phyloP scores from a whole-genome alignment of 495 filamentous ascomycete genomes.

The Aspergillus leporis region DNA sequence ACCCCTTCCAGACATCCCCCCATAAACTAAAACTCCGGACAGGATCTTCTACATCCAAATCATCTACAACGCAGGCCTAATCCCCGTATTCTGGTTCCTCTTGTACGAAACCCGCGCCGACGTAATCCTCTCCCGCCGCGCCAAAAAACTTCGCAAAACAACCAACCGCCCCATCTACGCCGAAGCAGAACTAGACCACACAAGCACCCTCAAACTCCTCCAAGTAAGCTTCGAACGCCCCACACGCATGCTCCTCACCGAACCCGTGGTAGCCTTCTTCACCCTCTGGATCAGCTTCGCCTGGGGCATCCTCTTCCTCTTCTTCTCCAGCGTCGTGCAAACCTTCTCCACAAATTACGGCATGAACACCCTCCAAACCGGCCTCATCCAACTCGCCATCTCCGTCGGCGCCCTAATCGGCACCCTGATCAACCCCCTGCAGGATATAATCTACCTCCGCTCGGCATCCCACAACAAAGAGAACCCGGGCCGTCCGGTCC shows the following conservation, averaged over 20 bases:
- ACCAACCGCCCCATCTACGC: constrained; percentile 43
- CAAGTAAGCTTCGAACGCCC: constrained; percentile 46
- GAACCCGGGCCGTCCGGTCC: constrained; percentile 32
- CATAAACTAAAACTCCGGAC: not conserved
- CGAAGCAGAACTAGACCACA: constrained; percentile 27
- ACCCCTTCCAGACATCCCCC: not conserved
- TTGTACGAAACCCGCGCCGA: constrained; percentile 36
- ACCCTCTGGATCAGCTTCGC: constrained; percentile 54
- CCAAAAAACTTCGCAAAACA: not conserved
- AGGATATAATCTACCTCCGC: constrained; percentile 39
- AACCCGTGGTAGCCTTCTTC: constrained; percentile 54
- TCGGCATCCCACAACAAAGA: constrained; percentile 30
- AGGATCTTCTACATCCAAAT: not conserved
- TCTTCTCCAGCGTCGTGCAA: constrained; percentile 42
- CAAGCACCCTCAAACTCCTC: constrained; percentile 26
- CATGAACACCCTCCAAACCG: constrained; percentile 34
- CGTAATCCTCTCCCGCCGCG: not conserved
- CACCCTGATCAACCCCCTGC: constrained; percentile 41
- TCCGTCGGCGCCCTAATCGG: constrained; percentile 43
- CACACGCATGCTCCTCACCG: constrained; percentile 49
- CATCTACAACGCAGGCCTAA: not conserved
- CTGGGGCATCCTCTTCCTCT: constrained; percentile 54
- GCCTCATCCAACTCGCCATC: constrained; percentile 43
- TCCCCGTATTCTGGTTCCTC: constrained; percentile 43
- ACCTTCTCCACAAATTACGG: constrained; percentile 40